phyloP scores from a whole-genome alignment of 345 rosid species.

The Garcia nutans region DNA sequence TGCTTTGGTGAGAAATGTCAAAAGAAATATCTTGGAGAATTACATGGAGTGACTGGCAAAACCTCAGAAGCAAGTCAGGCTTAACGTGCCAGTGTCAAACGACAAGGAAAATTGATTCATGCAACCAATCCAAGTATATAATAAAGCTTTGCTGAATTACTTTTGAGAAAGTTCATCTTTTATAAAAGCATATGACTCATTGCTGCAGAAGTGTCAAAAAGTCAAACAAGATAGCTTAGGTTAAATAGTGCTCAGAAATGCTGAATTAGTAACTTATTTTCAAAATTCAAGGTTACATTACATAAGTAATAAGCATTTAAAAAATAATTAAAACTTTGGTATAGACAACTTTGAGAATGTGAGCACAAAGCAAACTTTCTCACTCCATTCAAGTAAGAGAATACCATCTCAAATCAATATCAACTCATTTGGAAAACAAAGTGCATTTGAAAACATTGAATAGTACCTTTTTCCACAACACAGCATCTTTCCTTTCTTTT shows the following conservation, averaged over 20 bases:
- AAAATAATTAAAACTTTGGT: not conserved
- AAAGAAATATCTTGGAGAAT: not conserved
- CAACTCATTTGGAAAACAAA: not conserved
- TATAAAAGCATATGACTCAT: not conserved
- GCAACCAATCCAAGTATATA: too few relatives aligned
- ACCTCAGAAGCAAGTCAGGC: not conserved
- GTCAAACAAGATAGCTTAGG: not conserved
- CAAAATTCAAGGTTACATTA: not conserved
- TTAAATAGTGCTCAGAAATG: not conserved
- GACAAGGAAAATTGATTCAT: not conserved
- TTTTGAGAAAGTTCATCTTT: not conserved
- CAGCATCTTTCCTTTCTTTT: slow-evolving; percentile 78
- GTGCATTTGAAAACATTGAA: not conserved
- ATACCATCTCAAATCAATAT: not conserved
- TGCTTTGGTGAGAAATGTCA: not conserved
- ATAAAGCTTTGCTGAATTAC: not conserved
- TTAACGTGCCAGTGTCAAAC: not conserved
- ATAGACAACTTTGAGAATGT: not conserved
- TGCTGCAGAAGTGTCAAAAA: not conserved
- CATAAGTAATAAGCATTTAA: not conserved
- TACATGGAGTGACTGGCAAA: not conserved
- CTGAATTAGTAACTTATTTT: not conserved
- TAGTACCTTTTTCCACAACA: slow-evolving; percentile 76
- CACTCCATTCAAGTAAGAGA: not conserved
- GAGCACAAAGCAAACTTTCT: not conserved